phyloP scores from a whole-genome alignment of 257 asterid species.

The Penstemon eatonii region DNA sequence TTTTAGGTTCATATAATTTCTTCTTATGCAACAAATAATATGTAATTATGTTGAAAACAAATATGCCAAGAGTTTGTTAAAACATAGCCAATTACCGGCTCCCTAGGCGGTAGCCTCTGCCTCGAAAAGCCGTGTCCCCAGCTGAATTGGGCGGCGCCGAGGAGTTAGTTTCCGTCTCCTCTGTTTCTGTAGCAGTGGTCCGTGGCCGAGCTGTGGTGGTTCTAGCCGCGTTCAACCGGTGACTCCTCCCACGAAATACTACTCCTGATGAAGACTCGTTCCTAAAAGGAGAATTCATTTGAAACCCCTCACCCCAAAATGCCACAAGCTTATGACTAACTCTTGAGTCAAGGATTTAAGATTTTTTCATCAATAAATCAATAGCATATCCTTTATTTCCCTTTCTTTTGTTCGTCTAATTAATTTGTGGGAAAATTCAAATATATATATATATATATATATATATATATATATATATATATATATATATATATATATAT shows the following conservation, averaged over 20 bases:
- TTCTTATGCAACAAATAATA: no score
- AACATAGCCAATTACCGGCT: constrained; percentile 19
- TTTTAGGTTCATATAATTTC: no score
- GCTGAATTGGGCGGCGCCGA: constrained; percentile 19
- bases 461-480: no score
- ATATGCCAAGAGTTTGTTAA: no score
- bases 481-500: no score
- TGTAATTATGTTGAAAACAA: no score
- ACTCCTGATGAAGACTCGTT: constrained; percentile 28
- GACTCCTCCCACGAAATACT: constrained; percentile 43
- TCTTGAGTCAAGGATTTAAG: constrained; percentile 26
- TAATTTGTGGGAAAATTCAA: no score
- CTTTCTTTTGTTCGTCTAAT: no score
- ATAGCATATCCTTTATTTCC: no score
- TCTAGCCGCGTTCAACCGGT: constrained; percentile 33
- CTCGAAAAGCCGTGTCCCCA: constrained; percentile 37
- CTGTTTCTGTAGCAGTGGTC: constrained; percentile 13
- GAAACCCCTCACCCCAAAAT: constrained; percentile 56
- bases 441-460: no score
- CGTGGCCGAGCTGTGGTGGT: constrained; percentile 21
- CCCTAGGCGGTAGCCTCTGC: constrained; percentile 48
- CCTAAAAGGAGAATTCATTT: constrained; percentile 45
- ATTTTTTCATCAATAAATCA: no score
- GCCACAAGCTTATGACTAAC: constrained; percentile 49
- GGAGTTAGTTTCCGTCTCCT: constrained; percentile 15